A percentile compares a stretch with the other conserved stretches of the same genome.
Evolutionary conservation across 1,284 basidiomycete species (phyloP).

Genomic region (Microbotryomycetes sp.): DNA sequence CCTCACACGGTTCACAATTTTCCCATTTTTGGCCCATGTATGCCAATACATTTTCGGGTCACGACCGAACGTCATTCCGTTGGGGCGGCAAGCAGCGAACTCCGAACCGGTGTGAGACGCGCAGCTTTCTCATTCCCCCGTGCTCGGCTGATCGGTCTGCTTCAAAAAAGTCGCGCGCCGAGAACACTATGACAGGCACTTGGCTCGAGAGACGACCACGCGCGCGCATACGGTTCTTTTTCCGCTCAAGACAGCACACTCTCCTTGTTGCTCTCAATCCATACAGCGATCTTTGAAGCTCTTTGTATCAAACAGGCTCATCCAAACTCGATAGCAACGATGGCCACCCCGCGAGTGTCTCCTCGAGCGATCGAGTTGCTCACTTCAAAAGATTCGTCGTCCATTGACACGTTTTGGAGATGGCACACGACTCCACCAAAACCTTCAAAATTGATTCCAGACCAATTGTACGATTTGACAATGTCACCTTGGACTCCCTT

Average conservation of each 20-base stretch:
- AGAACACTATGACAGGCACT: no score
- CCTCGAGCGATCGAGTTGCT: not conserved
- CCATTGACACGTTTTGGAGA: not conserved
- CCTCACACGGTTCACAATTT: not conserved
- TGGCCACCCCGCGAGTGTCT: not conserved
- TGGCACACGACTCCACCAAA: not conserved
- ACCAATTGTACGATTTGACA: not conserved
- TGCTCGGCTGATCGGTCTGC: no score
- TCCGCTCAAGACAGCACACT: not conserved
- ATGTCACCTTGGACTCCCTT: slow-evolving; percentile 16
- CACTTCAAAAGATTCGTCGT: not conserved
- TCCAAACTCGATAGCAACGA: no score
- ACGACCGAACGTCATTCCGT: not conserved
- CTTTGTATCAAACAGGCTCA: no score
- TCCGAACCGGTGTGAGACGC: not conserved
- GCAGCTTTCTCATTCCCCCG: no score
- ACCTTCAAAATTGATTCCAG: not conserved
- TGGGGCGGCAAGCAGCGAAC: not conserved
- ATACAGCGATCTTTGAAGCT: no score
- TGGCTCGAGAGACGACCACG: no score
- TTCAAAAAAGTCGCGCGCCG: no score
- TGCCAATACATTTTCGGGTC: not conserved
- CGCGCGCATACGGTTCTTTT: no score
- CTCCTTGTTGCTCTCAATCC: no score
- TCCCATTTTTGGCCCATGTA: not conserved